A percentile compares a stretch with the other conserved stretches of the same genome.
phyloP scores from a whole-genome alignment of 225 moss, liverwort and hornwort species.

The Anthoceros angustus region DNA sequence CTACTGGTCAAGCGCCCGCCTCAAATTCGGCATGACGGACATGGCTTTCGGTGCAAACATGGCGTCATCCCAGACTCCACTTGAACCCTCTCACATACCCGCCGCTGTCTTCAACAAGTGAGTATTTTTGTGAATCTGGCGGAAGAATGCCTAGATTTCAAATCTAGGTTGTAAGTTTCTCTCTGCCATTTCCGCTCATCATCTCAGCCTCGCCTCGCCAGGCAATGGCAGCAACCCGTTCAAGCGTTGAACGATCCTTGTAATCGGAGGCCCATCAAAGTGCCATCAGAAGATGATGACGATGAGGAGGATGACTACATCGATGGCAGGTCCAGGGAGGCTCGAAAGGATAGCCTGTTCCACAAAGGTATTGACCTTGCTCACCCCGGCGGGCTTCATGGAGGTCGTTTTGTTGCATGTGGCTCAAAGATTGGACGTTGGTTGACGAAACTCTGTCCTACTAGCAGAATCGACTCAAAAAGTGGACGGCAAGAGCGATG shows the following conservation, averaged over 20 bases:
- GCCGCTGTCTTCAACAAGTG: slow-evolving; percentile 33
- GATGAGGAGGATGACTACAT: slow-evolving; percentile 59
- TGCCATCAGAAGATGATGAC: slow-evolving; percentile 49
- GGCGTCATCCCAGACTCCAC: slow-evolving; percentile 14
- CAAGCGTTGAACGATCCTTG: slow-evolving; percentile 36
- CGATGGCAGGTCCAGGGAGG: slow-evolving; percentile 29
- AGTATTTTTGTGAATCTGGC: background rate
- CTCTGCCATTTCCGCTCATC: background rate
- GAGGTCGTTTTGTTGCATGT: background rate
- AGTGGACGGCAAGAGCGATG: slow-evolving; percentile 36
- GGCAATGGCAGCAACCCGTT: slow-evolving; percentile 47
- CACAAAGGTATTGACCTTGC: slow-evolving; percentile 24
- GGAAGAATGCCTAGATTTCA: too few relatives aligned
- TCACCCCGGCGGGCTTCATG: background rate
- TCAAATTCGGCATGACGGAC: slow-evolving; percentile 44
- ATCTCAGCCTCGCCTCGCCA: slow-evolving; percentile 10
- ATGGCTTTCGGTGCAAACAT: slow-evolving; percentile 31
- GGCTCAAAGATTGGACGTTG: background rate
- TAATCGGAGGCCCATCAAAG: slow-evolving; percentile 25
- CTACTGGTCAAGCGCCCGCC: slow-evolving; percentile 39
- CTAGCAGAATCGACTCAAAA: slow-evolving; percentile 41
- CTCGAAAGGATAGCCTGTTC: slow-evolving; percentile 27
- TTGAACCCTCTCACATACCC: slow-evolving; percentile 37
- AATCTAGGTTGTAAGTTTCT: background rate
- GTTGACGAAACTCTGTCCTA: background rate